phyloP scores from a whole-genome alignment of 2,329 filamentous ascomycete species.

The Raffaelea albimanens region DNA sequence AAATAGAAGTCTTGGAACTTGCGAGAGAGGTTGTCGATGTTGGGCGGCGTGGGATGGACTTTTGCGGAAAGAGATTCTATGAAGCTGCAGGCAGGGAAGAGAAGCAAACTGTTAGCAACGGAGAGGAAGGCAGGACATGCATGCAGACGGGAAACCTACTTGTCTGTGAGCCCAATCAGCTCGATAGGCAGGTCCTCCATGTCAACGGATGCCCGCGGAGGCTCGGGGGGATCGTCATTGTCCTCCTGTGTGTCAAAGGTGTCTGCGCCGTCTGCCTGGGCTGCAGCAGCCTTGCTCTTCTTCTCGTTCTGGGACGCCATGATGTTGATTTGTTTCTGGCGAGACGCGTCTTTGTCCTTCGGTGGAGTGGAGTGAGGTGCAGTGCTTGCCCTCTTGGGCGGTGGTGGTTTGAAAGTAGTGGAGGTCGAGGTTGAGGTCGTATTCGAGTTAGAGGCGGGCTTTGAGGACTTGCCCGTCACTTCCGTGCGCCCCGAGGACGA shows the following conservation, averaged over 20 bases:
- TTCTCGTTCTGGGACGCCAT: conserved; percentile 13
- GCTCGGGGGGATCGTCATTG: conserved; percentile 35
- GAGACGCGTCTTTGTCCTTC: neutral
- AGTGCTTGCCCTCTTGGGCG: neutral
- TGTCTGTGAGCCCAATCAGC: conserved; percentile 80
- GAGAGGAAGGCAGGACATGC: neutral
- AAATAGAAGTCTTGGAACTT: conserved; percentile 93
- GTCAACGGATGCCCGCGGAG: conserved; percentile 51
- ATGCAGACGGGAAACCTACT: conserved; percentile 36
- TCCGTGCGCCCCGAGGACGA: conserved; percentile 18
- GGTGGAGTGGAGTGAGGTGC: neutral
- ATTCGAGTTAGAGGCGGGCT: neutral
- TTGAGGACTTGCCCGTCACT: conserved; percentile 7
- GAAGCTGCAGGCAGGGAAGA: conserved; percentile 48
- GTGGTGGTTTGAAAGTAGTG: neutral
- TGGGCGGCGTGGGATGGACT: conserved; percentile 74
- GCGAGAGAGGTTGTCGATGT: conserved; percentile 71
- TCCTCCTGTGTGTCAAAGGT: conserved; percentile 39
- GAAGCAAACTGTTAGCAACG: neutral
- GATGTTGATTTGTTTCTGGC: neutral
- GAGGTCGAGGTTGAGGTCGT: neutral
- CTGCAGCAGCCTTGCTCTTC: conserved; percentile 1
- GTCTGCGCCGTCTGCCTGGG: conserved; percentile 24
- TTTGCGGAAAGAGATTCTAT: conserved; percentile 83
- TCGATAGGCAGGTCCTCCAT: conserved; percentile 91